Percentiles rank a stretch among this genome's conserved stretches.
Conservation (phyloP, 148 eudicot genomes). For the Cornus kousa region DNA sequence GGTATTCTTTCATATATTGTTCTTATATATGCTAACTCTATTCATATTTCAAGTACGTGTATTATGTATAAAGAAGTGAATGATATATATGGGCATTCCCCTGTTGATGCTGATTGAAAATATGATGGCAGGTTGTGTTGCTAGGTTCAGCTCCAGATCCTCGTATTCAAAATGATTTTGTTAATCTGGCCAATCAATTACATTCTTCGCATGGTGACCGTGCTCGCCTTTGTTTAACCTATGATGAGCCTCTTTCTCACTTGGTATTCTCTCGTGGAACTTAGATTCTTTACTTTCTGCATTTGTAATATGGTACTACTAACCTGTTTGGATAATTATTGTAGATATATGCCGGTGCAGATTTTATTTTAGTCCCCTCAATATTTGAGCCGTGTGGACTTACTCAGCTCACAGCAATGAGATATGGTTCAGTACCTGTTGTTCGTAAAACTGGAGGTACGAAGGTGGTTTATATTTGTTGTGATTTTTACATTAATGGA, state of each 20-base stretch:
- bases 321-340: constrained; percentile 7
- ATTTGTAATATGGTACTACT: background rate
- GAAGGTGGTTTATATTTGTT: constrained; percentile 4
- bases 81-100: background rate
- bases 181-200: constrained; percentile 69
- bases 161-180: constrained; percentile 86
- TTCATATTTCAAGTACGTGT: background rate
- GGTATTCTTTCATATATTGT: background rate
- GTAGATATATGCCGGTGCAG: constrained; percentile 97
- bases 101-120: constrained; percentile 3
- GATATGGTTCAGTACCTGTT: constrained; percentile 92
- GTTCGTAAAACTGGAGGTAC: constrained; percentile 99
- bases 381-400: constrained; percentile 97
- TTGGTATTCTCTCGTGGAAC: constrained; percentile 50
- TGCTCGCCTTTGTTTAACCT: constrained; percentile 89
- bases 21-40: background rate
- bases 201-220: constrained; percentile 79
- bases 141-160: constrained; percentile 95
- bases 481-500: background rate
- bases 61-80: background rate
- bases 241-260: constrained; percentile 98
- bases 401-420: constrained; percentile 96
- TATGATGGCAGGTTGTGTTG: constrained; percentile 61
- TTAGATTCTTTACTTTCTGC: background rate
- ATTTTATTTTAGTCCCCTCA: constrained; percentile 94